Evolutionary conservation across 148 eudicot genomes (phyloP), one percentile per base, ranked within the genome.

Genomic region (Persicaria maculosa): DNA sequence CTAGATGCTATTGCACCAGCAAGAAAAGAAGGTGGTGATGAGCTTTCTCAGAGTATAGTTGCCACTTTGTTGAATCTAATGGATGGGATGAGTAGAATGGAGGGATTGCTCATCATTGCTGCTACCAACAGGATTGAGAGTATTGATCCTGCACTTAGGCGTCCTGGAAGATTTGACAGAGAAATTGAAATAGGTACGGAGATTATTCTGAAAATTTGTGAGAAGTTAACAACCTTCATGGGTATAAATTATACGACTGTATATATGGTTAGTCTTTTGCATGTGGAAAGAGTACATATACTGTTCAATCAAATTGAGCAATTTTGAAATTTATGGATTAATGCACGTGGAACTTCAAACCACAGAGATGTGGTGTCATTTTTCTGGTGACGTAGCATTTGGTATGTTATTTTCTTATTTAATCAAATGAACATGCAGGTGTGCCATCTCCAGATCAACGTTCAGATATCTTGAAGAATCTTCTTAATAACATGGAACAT

Each of bases 1-100:
- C 85, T 94, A 82, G 97, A 94, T 88, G 93, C 98, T 57, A 92
- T 94, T 77, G 98, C 97, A 44, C 98, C 97, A 72, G 93, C 97
- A 31, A 85, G 97, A 69, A 91, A 87, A 75, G 96, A 94, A 47
- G 98, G 97, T 67, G 90, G 97, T 77, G 96, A 91, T 73, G 99
- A 90, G 70, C 84, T 95, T 57, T 90, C 96, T 48, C 96, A 87
- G 75, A 90, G 97, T 75, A 85, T 95, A 88, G 99, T 95, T 74
- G 97, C 96, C 44, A 89, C 99, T 20, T 81, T 95, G 79, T 81
- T 92, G 68, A 87, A 86, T 84, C 80, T 90, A 77, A 95, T 95
- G 97, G 97, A 95, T 81, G 98, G 97, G 44, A 86, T 94, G 61
- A 85, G 87, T 78, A 85, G 83, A 78, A 79, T 80, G 50, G 84